phyloP scores from a whole-genome alignment of 306 rosid genomes.

The Abrus precatorius region DNA sequence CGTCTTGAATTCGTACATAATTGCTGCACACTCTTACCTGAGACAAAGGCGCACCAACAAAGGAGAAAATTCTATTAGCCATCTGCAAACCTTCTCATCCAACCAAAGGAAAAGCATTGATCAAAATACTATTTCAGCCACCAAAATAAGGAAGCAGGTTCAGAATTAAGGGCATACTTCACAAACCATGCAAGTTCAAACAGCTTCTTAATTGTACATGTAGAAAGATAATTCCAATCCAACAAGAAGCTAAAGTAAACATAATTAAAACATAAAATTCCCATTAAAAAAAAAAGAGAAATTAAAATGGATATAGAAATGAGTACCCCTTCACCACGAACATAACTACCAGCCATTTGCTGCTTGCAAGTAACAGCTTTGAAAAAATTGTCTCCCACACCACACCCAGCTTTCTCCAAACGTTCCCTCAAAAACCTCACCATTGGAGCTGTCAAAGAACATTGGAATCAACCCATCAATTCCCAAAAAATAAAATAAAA shows the following conservation, averaged over 20 bases:
- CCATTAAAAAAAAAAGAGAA: neutral
- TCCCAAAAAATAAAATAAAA: neutral
- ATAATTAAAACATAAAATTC: neutral
- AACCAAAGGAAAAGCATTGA: neutral
- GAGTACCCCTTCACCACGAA: slow-evolving; percentile 70
- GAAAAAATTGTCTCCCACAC: slow-evolving; percentile 61
- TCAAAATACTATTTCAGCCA: neutral
- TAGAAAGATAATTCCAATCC: neutral
- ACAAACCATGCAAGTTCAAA: neutral
- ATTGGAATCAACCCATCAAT: neutral
- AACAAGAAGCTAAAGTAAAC: neutral
- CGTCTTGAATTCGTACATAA: slow-evolving; percentile 66
- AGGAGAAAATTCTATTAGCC: slow-evolving; percentile 15
- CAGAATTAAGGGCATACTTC: slow-evolving; percentile 5
- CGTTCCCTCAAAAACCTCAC: slow-evolving; percentile 70
- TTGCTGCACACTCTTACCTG: slow-evolving; percentile 74
- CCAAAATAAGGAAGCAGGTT: neutral
- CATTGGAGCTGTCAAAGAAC: slow-evolving; percentile 62
- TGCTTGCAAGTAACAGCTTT: slow-evolving; percentile 56
- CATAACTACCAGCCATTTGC: slow-evolving; percentile 55
- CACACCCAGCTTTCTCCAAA: slow-evolving; percentile 74
- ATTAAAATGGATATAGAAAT: slow-evolving; percentile 2
- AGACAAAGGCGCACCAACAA: slow-evolving; percentile 29
- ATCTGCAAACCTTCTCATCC: slow-evolving; percentile 12
- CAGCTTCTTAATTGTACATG: neutral